Evolutionary conservation across 306 rosid species (phyloP), one percentile per base, ranked within the genome.

Genomic region (Ormosia emarginata): DNA sequence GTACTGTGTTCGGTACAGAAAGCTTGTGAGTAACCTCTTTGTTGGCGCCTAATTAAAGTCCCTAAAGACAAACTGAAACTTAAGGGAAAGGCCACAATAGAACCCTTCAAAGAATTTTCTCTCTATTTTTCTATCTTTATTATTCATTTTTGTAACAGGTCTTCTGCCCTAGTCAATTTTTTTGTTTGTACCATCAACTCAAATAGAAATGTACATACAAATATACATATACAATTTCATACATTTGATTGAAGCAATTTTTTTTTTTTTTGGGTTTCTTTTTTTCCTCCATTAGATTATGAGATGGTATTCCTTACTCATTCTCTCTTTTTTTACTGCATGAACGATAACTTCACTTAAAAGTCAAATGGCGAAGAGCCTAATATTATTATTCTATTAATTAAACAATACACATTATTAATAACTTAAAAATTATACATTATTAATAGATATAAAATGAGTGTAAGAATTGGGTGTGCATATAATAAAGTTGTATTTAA

Each of bases 1-100:
- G 71, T 52, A 12, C 24, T 78, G 65, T 64, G 12, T 71, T 66
- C 66, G 68, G 9, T 85, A 3, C 71, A 57, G 46, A 55, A 65
- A 6, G 3, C 5, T 61, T 74, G 44, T 49, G 66, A 65, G 50
- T 59, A 46, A 44, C 17, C n/a, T 74, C 6, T 36, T 24, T 0
- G 36, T 72, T n/a, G 77, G 15, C 52, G 65, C 65, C 36, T 52
- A 53, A 32, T 29, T 4, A 47, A 3, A 24, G 43, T 57, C 56
- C 2, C 52, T 37, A 18, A 44, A 24, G 6, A 7, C 57, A 13
- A 63, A 5, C 18, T 63, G 32, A 59, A 29, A 29, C 11, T 8
- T 43, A 8, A 43, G 12, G 12, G 32, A 29, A 30, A 59, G 37
- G 66, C 66, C 67, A 61, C 24, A 64, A 10, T 8, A 29, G 11